Evolutionary conservation across 805 yeast species (phyloP).

Genomic region (Metschnikowia koreensis): DNA sequence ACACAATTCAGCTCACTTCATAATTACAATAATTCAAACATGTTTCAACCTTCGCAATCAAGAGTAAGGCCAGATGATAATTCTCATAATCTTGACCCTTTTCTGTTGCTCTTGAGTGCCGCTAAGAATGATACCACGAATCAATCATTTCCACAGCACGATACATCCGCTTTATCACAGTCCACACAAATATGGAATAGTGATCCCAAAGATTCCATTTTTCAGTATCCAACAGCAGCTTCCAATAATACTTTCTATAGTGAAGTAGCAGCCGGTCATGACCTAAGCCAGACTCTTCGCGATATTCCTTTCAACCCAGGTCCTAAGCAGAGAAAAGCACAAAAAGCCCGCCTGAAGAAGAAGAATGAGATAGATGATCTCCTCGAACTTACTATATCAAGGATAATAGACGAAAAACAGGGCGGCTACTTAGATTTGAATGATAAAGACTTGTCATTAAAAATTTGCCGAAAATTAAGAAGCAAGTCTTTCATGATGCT

Average conservation of each 20-base stretch:
- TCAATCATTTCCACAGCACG: background rate
- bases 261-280: background rate
- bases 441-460: slow-evolving; percentile 16
- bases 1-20: background rate
- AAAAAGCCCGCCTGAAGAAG: slow-evolving; percentile 2
- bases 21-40: background rate
- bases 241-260: background rate
- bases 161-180: slow-evolving; percentile 12
- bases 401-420: slow-evolving; percentile 7
- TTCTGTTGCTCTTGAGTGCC: slow-evolving; percentile 8
- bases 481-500: slow-evolving; percentile 13
- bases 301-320: slow-evolving; percentile 9
- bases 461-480: slow-evolving; percentile 13
- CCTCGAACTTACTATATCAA: slow-evolving; percentile 6
- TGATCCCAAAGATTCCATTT: background rate
- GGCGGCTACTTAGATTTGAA: slow-evolving; percentile 5
- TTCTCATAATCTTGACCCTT: slow-evolving; percentile 3
- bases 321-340: background rate
- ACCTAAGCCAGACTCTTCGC: slow-evolving; percentile 3
- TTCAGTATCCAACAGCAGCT: slow-evolving; percentile 1
- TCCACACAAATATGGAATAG: slow-evolving; percentile 10
- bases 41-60: background rate
- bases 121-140: background rate
- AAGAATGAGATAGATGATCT: slow-evolving; percentile 3
- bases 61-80: background rate